Percentiles rank a stretch among this genome's conserved stretches.
phyloP scores from a whole-genome alignment of 257 asterid species.

The Petrea volubilis region DNA sequence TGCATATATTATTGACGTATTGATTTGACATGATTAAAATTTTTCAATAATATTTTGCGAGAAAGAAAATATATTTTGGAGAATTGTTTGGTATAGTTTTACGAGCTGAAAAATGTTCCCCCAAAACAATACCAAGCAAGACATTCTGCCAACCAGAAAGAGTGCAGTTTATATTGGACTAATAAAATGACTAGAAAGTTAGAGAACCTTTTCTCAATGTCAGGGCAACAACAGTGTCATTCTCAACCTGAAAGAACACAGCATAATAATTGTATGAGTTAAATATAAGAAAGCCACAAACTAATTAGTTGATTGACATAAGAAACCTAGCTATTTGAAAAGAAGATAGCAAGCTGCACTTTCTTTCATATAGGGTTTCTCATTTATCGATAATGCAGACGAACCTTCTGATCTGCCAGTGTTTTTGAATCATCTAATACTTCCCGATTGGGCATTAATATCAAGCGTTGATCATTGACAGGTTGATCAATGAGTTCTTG shows the following conservation, averaged over 20 bases:
- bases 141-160: neutral
- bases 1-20: too few relatives aligned
- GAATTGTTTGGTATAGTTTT: too few relatives aligned
- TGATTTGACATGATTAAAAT: too few relatives aligned
- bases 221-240: constrained; percentile 81
- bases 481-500: constrained; percentile 78
- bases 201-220: constrained; percentile 86
- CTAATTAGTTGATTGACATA: neutral
- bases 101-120: too few relatives aligned
- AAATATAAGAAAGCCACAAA: constrained; percentile 7
- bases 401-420: constrained; percentile 90
- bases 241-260: constrained; percentile 69
- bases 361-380: neutral
- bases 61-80: too few relatives aligned
- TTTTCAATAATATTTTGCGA: too few relatives aligned
- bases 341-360: neutral
- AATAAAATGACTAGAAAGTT: constrained; percentile 9
- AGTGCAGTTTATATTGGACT: neutral
- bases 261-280: constrained; percentile 8
- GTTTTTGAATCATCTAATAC: constrained; percentile 79
- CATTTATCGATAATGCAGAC: neutral
- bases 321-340: constrained; percentile 8
- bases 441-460: constrained; percentile 54
- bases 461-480: constrained; percentile 65
- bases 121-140: too few relatives aligned